Conservation (phyloP, 2,329 filamentous ascomycete genomes). For the Aspergillus unguis region DNA sequence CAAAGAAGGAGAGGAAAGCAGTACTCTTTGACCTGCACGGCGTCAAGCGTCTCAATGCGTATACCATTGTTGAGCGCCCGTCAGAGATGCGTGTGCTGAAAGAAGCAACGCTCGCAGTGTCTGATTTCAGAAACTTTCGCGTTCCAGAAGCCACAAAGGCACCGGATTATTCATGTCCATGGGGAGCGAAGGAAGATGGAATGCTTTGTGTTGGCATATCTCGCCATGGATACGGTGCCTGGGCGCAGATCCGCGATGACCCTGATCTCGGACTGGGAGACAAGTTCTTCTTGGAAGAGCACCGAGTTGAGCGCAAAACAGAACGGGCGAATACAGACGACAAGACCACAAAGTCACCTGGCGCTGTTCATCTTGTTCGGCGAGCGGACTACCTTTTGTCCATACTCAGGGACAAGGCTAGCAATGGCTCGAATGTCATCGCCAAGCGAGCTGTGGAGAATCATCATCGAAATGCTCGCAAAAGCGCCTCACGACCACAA, state of each 20-base stretch:
- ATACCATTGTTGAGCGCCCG: slow-evolving; percentile 89
- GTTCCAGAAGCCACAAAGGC: slow-evolving; percentile 88
- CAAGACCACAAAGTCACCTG: slow-evolving; percentile 70
- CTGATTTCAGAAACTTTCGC: slow-evolving; percentile 76
- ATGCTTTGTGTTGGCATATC: slow-evolving; percentile 96
- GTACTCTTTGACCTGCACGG: slow-evolving; percentile 92
- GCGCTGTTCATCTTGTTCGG: slow-evolving; percentile 94
- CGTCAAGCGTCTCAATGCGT: slow-evolving; percentile 91
- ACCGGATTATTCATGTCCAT: slow-evolving; percentile 84
- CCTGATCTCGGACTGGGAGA: slow-evolving; percentile 77
- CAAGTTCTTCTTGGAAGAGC: slow-evolving; percentile 95
- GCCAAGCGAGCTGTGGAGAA: slow-evolving; percentile 82
- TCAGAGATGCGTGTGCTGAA: slow-evolving; percentile 82
- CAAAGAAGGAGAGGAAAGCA: slow-evolving; percentile 97
- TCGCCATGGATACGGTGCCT: slow-evolving; percentile 90
- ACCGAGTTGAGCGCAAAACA: slow-evolving; percentile 96
- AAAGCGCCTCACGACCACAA: slow-evolving; percentile 42
- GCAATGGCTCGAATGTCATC: slow-evolving; percentile 59
- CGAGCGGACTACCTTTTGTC: slow-evolving; percentile 92
- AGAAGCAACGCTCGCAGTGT: slow-evolving; percentile 60
- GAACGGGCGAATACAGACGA: slow-evolving; percentile 68
- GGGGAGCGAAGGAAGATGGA: slow-evolving; percentile 90
- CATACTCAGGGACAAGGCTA: slow-evolving; percentile 84
- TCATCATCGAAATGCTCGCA: slow-evolving; percentile 93
- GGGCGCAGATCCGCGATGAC: slow-evolving; percentile 92